Conservation (phyloP, 331 rosid genomes). For the Ulmus americana region DNA sequence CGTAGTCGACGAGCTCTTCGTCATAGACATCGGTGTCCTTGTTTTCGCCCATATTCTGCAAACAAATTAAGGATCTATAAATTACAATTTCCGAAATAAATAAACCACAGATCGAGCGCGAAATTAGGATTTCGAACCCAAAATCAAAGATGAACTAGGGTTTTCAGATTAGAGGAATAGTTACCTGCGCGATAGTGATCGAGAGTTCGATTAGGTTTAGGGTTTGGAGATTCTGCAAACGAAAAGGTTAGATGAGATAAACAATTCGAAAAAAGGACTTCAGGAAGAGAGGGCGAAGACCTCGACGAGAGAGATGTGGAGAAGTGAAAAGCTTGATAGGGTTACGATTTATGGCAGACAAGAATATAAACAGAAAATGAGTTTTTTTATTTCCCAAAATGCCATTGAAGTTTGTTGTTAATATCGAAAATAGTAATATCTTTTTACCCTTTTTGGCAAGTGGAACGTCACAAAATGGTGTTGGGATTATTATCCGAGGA, state of each 20-base stretch:
- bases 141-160: constrained; percentile 29
- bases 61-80: constrained; percentile 3
- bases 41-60: constrained; percentile 78
- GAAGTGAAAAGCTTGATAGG: constrained; percentile 18
- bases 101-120: neutral
- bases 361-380: neutral
- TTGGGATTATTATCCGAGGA: too few species aligned
- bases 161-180: constrained; percentile 7
- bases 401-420: neutral
- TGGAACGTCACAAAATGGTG: too few species aligned
- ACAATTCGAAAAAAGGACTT: constrained; percentile 25
- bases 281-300: constrained; percentile 22
- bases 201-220: constrained; percentile 12
- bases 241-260: constrained; percentile 69
- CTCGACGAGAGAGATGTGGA: constrained; percentile 14
- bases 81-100: neutral
- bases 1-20: constrained; percentile 96
- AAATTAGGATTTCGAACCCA: constrained; percentile 20
- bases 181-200: constrained; percentile 43
- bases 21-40: constrained; percentile 83
- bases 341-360: neutral
- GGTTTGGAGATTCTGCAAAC: constrained; percentile 62
- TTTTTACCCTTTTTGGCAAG: too few species aligned
- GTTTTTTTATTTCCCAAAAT: neutral
- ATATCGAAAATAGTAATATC: neutral